phyloP scores from a whole-genome alignment of 1,139 yeast genomes.

The Schwanniomyces etchellsii region DNA sequence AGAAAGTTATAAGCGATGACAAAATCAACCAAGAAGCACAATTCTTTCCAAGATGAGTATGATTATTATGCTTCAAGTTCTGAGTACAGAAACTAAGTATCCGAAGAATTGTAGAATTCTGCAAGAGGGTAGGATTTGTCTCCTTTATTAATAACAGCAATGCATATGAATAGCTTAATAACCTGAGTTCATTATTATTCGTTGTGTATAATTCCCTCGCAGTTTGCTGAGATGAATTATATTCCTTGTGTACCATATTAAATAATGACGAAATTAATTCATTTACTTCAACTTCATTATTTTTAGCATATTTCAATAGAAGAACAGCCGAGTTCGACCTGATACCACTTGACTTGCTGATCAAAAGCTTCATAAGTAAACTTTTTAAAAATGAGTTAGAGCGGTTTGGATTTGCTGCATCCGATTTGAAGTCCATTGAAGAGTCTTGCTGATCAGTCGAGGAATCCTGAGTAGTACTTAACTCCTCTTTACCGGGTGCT shows the following conservation, averaged over 20 bases:
- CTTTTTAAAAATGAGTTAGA: conserved; percentile 23
- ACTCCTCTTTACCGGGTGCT: conserved; percentile 7
- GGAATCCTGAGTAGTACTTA: conserved; percentile 3
- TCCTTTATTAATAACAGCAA: conserved; percentile 35
- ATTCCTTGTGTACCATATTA: conserved; percentile 28
- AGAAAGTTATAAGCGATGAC: conserved; percentile 71
- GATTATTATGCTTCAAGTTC: conserved; percentile 34
- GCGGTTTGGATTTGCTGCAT: conserved; percentile 1
- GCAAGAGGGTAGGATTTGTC: conserved; percentile 32
- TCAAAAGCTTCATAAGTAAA: conserved; percentile 26
- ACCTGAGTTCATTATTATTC: conserved; percentile 17
- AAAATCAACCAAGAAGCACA: conserved; percentile 65
- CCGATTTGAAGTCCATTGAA: conserved; percentile 7
- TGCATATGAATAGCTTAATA: conserved; percentile 31
- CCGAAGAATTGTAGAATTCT: conserved; percentile 37
- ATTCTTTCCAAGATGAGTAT: conserved; percentile 17
- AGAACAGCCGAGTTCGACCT: conserved; percentile 32
- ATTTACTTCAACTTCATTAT: conserved; percentile 33
- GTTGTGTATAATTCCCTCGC: not conserved
- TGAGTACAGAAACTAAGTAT: conserved; percentile 45
- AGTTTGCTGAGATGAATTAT: conserved; percentile 9
- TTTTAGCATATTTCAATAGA: conserved; percentile 24
- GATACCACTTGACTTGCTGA: conserved; percentile 30
- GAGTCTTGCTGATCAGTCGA: not conserved
- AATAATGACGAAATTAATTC: conserved; percentile 29